These are phyloP conservation scores for Neocatenulostroma microsporum DNA, from an alignment of 2,329 filamentous ascomycete species.

Conservation along the genomic window DNA sequence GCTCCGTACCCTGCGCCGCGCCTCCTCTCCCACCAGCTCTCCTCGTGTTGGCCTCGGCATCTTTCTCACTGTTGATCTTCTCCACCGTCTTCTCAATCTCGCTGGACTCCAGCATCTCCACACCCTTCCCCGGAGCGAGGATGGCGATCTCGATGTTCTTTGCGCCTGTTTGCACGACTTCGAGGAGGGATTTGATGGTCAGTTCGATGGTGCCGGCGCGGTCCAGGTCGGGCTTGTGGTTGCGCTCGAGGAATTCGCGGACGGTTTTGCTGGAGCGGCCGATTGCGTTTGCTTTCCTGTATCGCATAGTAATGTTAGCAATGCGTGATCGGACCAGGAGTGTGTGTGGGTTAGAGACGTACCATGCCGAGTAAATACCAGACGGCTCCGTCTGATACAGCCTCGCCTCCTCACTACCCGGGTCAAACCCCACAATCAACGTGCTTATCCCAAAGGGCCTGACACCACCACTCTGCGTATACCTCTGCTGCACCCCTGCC, in stretches of 20 bases:
- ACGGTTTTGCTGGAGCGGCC: constrained; percentile 98
- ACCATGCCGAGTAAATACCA: constrained; percentile 99
- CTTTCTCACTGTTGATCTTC: constrained; percentile 98
- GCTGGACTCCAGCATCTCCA: constrained; percentile 91
- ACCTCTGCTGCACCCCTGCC: constrained; percentile 94
- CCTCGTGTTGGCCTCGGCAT: constrained; percentile 93
- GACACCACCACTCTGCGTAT: constrained; percentile 97
- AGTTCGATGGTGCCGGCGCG: constrained; percentile 91
- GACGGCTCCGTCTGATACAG: constrained; percentile 99
- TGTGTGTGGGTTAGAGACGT: constrained; percentile 31
- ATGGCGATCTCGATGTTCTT: constrained; percentile 99
- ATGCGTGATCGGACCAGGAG: too few species aligned
- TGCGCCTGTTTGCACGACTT: constrained; percentile 96
- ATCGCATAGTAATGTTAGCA: background rate
- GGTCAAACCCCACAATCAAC: constrained; percentile 96
- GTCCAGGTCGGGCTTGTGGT: constrained; percentile 98
- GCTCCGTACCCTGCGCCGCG: constrained; percentile 23
- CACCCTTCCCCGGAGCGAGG: constrained; percentile 83
- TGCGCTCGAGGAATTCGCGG: constrained; percentile 94
- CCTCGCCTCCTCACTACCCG: constrained; percentile 76
- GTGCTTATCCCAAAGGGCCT: constrained; percentile 98
- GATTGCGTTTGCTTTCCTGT: constrained; percentile 98
- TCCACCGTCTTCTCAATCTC: constrained; percentile 97
- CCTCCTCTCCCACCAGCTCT: constrained; percentile 54
- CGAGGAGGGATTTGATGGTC: constrained; percentile 94